Percentiles rank a stretch among this genome's conserved stretches.
Conservation (phyloP, 805 yeast species). For the Pichia deserticola region DNA sequence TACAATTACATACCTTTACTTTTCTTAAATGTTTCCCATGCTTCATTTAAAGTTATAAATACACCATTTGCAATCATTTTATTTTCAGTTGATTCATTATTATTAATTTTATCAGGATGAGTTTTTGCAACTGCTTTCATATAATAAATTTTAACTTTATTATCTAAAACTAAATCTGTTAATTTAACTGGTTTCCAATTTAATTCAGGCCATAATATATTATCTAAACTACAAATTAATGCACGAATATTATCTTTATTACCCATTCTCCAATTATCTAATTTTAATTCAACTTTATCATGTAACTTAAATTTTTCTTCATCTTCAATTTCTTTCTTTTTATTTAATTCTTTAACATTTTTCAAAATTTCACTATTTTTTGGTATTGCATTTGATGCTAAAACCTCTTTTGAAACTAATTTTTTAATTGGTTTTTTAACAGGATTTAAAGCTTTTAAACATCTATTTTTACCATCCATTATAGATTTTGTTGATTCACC, state of each 20-base stretch:
- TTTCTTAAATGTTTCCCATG: slow-evolving; percentile 78
- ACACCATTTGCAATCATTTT: slow-evolving; percentile 83
- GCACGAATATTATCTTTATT: slow-evolving; percentile 79
- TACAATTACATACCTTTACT: not conserved
- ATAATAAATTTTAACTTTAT: slow-evolving; percentile 78
- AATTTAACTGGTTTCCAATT: slow-evolving; percentile 62
- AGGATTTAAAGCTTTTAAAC: slow-evolving; percentile 59
- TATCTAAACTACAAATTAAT: slow-evolving; percentile 60
- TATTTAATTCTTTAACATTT: slow-evolving; percentile 42
- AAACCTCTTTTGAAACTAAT: not conserved
- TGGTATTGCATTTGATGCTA: slow-evolving; percentile 36
- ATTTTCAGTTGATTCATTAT: slow-evolving; percentile 53
- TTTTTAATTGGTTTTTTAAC: slow-evolving; percentile 15
- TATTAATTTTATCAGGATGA: slow-evolving; percentile 76
- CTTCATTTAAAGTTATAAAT: slow-evolving; percentile 72
- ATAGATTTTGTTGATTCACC: slow-evolving; percentile 59
- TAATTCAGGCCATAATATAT: slow-evolving; percentile 57
- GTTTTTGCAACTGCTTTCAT: slow-evolving; percentile 73
- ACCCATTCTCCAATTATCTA: slow-evolving; percentile 61
- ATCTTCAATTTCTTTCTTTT: slow-evolving; percentile 40
- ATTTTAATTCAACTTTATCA: slow-evolving; percentile 50
- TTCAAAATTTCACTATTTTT: slow-evolving; percentile 36
- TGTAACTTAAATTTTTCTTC: slow-evolving; percentile 52
- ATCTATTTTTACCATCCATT: slow-evolving; percentile 79
- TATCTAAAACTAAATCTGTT: slow-evolving; percentile 78